Base-by-base conservation (phyloP, 768 basidiomycete genomes). In the Cystobasidium tubakii region DNA sequence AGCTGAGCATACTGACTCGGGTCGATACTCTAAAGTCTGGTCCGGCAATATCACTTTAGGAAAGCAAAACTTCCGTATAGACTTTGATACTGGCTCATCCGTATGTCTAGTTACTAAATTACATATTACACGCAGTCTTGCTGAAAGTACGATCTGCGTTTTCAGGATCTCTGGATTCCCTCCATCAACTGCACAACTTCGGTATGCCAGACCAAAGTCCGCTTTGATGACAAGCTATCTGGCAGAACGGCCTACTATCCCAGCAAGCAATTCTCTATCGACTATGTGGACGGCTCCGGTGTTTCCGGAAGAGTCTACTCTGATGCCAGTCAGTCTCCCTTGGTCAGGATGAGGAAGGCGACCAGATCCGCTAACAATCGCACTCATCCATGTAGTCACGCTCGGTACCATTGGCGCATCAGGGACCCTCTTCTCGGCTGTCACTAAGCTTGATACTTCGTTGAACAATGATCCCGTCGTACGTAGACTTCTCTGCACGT, bases 221-320 rank as follows among this genome's bases (percentile, higher is more conserved):
- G 34, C 27, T 57, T 55, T 54, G 17, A 34, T n/a, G 63, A 65
- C 34, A 65, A 46, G 34, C 13, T 42, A 34, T 15, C 57, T 15
- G 43, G 43, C 29, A 65, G 23, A 23, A 42, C 43, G 13, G 63
- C 25, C 34, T 36, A 60, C 53, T 46, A 21, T n/a, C 33, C 69
- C 2, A 43, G 27, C 70, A 74, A 74, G 53, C 65, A 65, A 15
- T 86, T 85, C 77, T 78, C 76, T n/a, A 82, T 87, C 72, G 73
- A 79, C 15, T 86, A 84, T 75, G 86, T 83, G 34, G 85, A 87
- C 74, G 85, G 85, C 3, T 84, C 83, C 0, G 79, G 81, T 7
- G 84, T 85, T 1, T 66, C 77, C 0, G 86, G 86, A n/a, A 76
- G 80, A 9, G 79, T 83, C 19, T 86, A 84, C 77, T 78, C 74